Evolutionary conservation across 805 yeast genomes (phyloP), one percentile per base, ranked within the genome.

Genomic region (Peterozyma xylosa): DNA sequence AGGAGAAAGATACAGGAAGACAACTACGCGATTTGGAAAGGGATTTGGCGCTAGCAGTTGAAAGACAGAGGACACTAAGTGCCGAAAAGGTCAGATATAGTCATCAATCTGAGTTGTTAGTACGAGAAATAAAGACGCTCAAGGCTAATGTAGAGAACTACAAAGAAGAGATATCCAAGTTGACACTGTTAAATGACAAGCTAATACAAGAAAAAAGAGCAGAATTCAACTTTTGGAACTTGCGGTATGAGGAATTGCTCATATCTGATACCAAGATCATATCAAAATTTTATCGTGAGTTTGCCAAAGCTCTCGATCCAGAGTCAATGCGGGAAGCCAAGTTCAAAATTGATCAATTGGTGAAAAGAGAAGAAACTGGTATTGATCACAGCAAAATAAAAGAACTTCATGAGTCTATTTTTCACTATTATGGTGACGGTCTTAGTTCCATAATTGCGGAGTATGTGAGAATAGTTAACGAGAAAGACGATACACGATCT

Each of bases 281-380:
- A 38, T 68, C 73, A 11, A 76, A 68, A 48, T 55, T 79, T n/a
- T 62, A 80, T 35, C 61, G 64, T 15, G 66, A 75, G 1, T 71
- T 80, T 45, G 70, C 73, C 35, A 71, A 73, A 48, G 69, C 81
- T 2, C 67, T 82, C 3, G 87, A 82, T 47, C 74, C 73, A 42
- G 53, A 67, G 3, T 80, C 87, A 0, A 68, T 80, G 14, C 63
- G 64, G n/a, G 85, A 79, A 43, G 83, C 87, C 7, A 66, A 70
- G 17, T 64, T 65, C 17, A 75, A 80, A 50, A 59, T 81, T 29
- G 65, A 68, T 7, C 63, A 66, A 43, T 50, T 73, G 39, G 59
- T 67, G 7, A 63, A 68, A 34, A 46, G 53, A 33, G 48, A 34
- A 11, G 36, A 32, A 16, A 21, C 9, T 3, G 30, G 21, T 6